Conservation (phyloP, 202 grass and related monocot genomes). For the Digitaria exilis region DNA sequence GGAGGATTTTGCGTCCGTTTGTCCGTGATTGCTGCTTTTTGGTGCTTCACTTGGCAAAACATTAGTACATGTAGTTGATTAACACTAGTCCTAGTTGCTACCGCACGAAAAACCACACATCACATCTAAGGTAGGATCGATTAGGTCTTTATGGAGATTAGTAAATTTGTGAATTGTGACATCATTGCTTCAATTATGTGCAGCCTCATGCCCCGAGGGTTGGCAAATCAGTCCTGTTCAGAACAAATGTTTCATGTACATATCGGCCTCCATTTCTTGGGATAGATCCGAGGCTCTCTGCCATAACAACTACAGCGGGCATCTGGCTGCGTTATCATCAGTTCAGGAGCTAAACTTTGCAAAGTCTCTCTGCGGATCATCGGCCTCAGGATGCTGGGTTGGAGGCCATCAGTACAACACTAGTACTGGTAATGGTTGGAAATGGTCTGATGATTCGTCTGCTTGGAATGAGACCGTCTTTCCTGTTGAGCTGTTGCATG, state of each 20-base stretch:
- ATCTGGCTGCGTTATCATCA: conserved; percentile 72
- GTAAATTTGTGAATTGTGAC: conserved; percentile 9
- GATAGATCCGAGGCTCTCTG: conserved; percentile 63
- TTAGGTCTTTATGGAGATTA: background rate
- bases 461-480: conserved; percentile 58
- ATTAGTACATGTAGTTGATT: background rate
- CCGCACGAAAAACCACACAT: background rate
- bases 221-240: conserved; percentile 61
- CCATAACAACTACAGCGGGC: conserved; percentile 52
- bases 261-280: conserved; percentile 64
- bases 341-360: conserved; percentile 67
- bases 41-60: background rate
- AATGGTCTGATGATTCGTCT: conserved; percentile 65
- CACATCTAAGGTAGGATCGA: background rate
- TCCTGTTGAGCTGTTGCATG: conserved; percentile 3
- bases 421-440: conserved; percentile 47
- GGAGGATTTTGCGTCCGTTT: background rate
- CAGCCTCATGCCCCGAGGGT: conserved; percentile 65
- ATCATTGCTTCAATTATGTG: background rate
- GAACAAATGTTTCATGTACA: conserved; percentile 69
- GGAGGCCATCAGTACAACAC: conserved; percentile 57
- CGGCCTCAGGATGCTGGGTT: conserved; percentile 74
- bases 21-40: background rate
- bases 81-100: background rate
- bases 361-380: conserved; percentile 55